A percentile compares a stretch with the other conserved stretches of the same genome.
These are phyloP conservation scores for Bassia scoparia DNA, from an alignment of 148 eudicot species.

Conservation along the genomic window DNA sequence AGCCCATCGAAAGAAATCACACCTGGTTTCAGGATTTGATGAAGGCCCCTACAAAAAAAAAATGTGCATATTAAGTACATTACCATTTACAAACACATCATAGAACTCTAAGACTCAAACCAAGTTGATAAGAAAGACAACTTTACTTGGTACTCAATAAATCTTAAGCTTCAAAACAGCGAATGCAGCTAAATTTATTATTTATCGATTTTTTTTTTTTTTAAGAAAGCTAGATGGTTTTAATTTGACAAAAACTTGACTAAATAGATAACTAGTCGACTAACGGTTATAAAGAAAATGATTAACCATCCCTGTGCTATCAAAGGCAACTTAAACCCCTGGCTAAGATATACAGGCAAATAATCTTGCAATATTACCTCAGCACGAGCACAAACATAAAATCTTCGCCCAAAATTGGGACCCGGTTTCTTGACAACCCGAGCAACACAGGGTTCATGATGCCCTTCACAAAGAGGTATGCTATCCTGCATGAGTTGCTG, in stretches of 20 bases:
- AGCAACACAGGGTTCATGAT: slow-evolving; percentile 76
- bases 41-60: slow-evolving; percentile 74
- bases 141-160: background rate
- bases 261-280: background rate
- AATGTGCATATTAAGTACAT: background rate
- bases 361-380: slow-evolving; percentile 52
- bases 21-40: slow-evolving; percentile 90
- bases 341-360: background rate
- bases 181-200: background rate
- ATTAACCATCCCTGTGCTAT: background rate
- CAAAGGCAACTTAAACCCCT: background rate
- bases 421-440: slow-evolving; percentile 91
- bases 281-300: background rate
- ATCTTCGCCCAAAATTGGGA: slow-evolving; percentile 74
- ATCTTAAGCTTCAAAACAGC: background rate
- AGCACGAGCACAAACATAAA: slow-evolving; percentile 92
- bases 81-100: background rate
- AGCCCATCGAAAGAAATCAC: slow-evolving; percentile 94
- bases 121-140: background rate
- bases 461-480: slow-evolving; percentile 90
- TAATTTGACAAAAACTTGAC: background rate
- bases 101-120: background rate
- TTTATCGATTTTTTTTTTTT: too few species aligned
- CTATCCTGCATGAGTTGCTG: slow-evolving; percentile 84
- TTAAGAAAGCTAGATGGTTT: background rate